These are phyloP conservation scores for Hymenoscyphus infarciens DNA, from an alignment of 2,329 filamentous ascomycete species.

Conservation along the genomic window DNA sequence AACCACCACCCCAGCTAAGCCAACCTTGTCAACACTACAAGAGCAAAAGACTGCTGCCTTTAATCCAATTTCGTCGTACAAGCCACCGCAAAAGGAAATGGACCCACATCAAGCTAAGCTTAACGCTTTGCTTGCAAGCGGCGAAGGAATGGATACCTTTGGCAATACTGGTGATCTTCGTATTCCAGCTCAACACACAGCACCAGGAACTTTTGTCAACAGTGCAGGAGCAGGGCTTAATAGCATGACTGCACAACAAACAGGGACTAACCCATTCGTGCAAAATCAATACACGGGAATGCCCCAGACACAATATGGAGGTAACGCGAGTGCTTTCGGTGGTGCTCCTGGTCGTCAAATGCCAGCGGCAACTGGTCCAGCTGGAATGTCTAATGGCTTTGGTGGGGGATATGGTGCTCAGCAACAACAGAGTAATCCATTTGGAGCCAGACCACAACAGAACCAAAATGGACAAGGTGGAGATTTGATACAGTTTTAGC, in stretches of 20 bases:
- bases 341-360: slow-evolving; percentile 40
- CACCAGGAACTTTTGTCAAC: slow-evolving; percentile 94
- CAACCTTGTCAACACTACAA: slow-evolving; percentile 70
- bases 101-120: slow-evolving; percentile 69
- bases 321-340: slow-evolving; percentile 32
- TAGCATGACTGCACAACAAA: slow-evolving; percentile 56
- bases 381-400: slow-evolving; percentile 49
- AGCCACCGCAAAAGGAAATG: slow-evolving; percentile 49
- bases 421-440: slow-evolving; percentile 48
- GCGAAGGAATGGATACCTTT: slow-evolving; percentile 95
- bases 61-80: slow-evolving; percentile 49
- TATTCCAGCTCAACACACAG: slow-evolving; percentile 94
- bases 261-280: slow-evolving; percentile 84
- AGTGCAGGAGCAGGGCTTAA: slow-evolving; percentile 80
- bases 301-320: slow-evolving; percentile 55
- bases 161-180: slow-evolving; percentile 95
- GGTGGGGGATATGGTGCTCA: slow-evolving; percentile 40
- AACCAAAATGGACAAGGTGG: slow-evolving; percentile 40
- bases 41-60: slow-evolving; percentile 77
- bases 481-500: slow-evolving; percentile 36
- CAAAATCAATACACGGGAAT: slow-evolving; percentile 78
- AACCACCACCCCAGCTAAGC: slow-evolving; percentile 55
- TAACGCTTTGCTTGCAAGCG: slow-evolving; percentile 78
- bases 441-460: slow-evolving; percentile 47
- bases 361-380: slow-evolving; percentile 55